Evolutionary conservation across 345 rosid species (phyloP), one percentile per base, ranked within the genome.

Genomic region (Linum usitatissimum): DNA sequence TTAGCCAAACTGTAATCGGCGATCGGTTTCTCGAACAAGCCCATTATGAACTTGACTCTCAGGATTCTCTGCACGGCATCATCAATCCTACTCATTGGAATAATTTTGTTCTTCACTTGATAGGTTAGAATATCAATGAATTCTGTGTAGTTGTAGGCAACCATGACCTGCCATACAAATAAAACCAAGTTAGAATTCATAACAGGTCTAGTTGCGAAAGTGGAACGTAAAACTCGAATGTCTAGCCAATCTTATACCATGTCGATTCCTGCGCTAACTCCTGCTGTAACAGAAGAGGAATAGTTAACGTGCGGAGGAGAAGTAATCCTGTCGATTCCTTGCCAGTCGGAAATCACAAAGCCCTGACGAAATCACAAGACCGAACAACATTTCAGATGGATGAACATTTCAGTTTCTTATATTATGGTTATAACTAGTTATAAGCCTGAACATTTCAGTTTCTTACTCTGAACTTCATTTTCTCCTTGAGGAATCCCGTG

Each of bases 301-400:
- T 60, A 60, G 20, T 60, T 60, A 1, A 18, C 48, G 18, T 60
- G 63, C 10, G 63, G 63, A 9, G 63, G 63, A n/a, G 48, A 31
- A 38, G 63, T 60, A n/a, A 60, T 60, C 18, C 63, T 60, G 63
- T 60, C 63, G 14, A 60, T 36, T 17, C 63, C 45, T 34, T 34
- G 20, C 63, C 63, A 60, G 21, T 60, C 63, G 2, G 63, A 31
- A 5, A 60, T 60, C 21, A 34, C 63, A 36, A 60, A 34, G 3
- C 49, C 63, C 63, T 60, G 63, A 31, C n/a, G 39, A 17, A 14
- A 60, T 23, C 55, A 6, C 5, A 12, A 57, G 2, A 9, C 17
- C 51, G 9, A 45, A 1, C 14, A 45, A 45, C 51, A 45, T 10
- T 15, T 10, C 51, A 45, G 51, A 57, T 4, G 20, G 30, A 9